Evolutionary conservation across 2,329 filamentous ascomycete species (phyloP).

Genomic region (Arthrobotrys musiformis): DNA sequence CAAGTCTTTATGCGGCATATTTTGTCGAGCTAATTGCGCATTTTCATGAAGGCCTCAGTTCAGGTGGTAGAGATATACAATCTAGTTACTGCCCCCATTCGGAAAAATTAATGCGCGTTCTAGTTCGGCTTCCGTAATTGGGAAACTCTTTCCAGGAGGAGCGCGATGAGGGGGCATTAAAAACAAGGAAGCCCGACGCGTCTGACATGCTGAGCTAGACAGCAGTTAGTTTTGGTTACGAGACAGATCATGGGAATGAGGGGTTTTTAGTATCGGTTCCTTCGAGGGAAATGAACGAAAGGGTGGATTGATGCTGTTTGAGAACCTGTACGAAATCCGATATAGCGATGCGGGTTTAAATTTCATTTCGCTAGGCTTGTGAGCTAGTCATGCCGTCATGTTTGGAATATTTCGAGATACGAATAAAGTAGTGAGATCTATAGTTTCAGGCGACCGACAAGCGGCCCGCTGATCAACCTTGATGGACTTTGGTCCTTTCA

Average conservation of each 20-base stretch:
- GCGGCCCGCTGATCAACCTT: background rate
- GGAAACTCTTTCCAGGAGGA: constrained; percentile 5
- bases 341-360: background rate
- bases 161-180: constrained; percentile 37
- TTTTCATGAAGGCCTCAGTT: too few relatives aligned
- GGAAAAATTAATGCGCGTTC: constrained; percentile 34
- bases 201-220: background rate
- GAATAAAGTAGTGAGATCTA: constrained; percentile 12
- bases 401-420: constrained; percentile 7
- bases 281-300: background rate
- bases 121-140: background rate
- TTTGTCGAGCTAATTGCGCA: too few relatives aligned
- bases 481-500: background rate
- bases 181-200: constrained; percentile 16
- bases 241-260: too few relatives aligned
- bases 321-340: background rate
- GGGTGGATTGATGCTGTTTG: constrained; percentile 4
- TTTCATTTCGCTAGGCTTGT: too few relatives aligned
- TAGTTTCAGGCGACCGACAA: background rate
- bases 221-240: too few relatives aligned
- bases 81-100: constrained; percentile 7
- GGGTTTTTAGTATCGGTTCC: background rate
- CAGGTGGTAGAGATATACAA: too few relatives aligned
- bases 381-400: constrained; percentile 10
- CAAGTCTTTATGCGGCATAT: background rate